These are phyloP conservation scores for Omphalotus guepiniiformis DNA, from an alignment of 768 basidiomycete species.

Conservation along the genomic window DNA sequence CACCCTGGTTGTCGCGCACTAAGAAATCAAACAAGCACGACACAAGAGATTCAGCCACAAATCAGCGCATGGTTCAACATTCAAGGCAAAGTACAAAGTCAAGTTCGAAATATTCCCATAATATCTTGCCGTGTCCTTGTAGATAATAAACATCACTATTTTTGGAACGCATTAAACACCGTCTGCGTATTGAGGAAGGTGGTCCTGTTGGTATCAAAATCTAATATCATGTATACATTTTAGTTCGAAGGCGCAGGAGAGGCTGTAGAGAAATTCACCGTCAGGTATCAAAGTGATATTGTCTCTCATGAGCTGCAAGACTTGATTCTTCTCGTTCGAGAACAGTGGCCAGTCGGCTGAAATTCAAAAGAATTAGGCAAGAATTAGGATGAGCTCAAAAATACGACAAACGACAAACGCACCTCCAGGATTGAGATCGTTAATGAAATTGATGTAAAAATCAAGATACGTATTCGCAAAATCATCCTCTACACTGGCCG, in stretches of 20 bases:
- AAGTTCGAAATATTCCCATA: not conserved
- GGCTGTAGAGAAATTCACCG: conserved; percentile 28
- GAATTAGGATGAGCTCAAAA: not conserved
- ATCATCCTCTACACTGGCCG: conserved; percentile 34
- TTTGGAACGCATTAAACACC: conserved; percentile 44
- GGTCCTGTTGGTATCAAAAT: conserved; percentile 38
- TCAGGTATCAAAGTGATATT: conserved; percentile 54
- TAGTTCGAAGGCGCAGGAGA: not conserved
- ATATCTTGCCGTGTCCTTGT: too few relatives aligned
- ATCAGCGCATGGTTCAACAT: not conserved
- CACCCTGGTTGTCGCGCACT: not conserved
- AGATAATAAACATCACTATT: conserved; percentile 27
- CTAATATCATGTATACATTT: conserved; percentile 20
- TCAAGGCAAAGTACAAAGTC: not conserved
- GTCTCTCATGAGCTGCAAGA: conserved; percentile 47
- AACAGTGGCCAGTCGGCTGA: conserved; percentile 47
- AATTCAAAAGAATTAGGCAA: not conserved
- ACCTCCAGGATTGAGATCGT: conserved; percentile 55
- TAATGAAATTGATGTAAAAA: conserved; percentile 54
- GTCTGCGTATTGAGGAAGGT: conserved; percentile 35
- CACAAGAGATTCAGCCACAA: not conserved
- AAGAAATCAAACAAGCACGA: not conserved
- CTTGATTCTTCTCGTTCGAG: conserved; percentile 25
- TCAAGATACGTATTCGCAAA: conserved; percentile 47
- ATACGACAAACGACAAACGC: conserved; percentile 14